phyloP scores from a whole-genome alignment of 495 filamentous ascomycete genomes.

The Xylaria intraflava region DNA sequence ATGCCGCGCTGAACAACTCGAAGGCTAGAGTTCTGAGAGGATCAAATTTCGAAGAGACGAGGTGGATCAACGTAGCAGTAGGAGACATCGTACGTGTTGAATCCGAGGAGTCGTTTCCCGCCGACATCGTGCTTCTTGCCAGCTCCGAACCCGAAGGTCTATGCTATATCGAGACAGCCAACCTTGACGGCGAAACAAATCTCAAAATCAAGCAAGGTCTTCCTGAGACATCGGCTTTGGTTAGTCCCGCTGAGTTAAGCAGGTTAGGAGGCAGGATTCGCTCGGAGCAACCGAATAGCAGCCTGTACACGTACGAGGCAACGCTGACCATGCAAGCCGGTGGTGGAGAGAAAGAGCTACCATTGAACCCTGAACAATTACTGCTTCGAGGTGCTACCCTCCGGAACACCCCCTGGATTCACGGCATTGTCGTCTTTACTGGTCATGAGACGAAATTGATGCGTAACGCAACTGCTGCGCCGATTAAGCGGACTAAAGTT shows the following conservation, averaged over 20 bases:
- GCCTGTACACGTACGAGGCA: conserved; percentile 96
- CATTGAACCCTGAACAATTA: conserved; percentile 59
- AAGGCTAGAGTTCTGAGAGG: conserved; percentile 80
- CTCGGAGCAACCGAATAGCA: conserved; percentile 98
- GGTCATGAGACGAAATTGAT: conserved; percentile 99
- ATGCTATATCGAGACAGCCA: conserved; percentile 99
- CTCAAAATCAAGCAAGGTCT: conserved; percentile 98
- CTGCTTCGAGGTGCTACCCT: conserved; percentile 89
- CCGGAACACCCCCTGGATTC: conserved; percentile 95
- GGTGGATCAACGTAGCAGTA: conserved; percentile 89
- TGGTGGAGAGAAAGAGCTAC: conserved; percentile 85
- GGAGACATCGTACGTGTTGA: conserved; percentile 94
- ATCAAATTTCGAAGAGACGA: conserved; percentile 75
- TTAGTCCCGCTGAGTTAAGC: conserved; percentile 81
- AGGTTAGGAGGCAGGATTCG: conserved; percentile 77
- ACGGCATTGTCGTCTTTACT: conserved; percentile 94
- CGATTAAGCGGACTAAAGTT: conserved; percentile 95
- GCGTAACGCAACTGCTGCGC: conserved; percentile 95
- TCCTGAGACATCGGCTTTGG: conserved; percentile 83
- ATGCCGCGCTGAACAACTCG: conserved; percentile 81
- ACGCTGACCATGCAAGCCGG: conserved; percentile 89
- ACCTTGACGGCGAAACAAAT: conserved; percentile 97
- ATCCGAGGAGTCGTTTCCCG: conserved; percentile 93
- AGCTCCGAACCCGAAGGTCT: conserved; percentile 96
- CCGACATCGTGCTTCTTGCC: conserved; percentile 85